These are phyloP conservation scores for Candida buenavistaensis DNA, from an alignment of 1,139 yeast genomes.

Conservation along the genomic window DNA sequence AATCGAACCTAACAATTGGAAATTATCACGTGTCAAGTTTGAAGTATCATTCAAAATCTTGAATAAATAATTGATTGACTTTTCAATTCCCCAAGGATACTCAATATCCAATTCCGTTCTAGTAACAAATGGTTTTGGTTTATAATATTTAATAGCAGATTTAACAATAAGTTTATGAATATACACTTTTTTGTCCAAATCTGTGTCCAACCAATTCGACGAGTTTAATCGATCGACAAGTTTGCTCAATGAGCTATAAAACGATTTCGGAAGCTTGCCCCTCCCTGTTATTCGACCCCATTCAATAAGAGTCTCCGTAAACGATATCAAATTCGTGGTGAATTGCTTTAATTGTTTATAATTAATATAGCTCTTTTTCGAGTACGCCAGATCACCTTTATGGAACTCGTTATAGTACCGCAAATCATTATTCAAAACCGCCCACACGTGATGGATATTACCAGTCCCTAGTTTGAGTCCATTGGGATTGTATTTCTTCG, in stretches of 20 bases:
- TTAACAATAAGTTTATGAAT: slow-evolving; percentile 29
- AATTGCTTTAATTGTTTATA: slow-evolving; percentile 9
- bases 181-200: slow-evolving; percentile 14
- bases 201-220: slow-evolving; percentile 26
- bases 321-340: slow-evolving; percentile 9
- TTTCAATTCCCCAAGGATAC: slow-evolving; percentile 20
- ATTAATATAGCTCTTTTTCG: neutral
- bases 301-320: neutral
- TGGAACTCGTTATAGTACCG: slow-evolving; percentile 37
- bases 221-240: slow-evolving; percentile 24
- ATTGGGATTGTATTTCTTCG: slow-evolving; percentile 19
- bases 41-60: slow-evolving; percentile 17
- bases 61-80: slow-evolving; percentile 25
- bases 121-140: slow-evolving; percentile 20
- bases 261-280: slow-evolving; percentile 6
- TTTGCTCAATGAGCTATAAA: slow-evolving; percentile 13
- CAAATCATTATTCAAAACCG: slow-evolving; percentile 34
- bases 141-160: slow-evolving; percentile 32
- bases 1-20: slow-evolving; percentile 20
- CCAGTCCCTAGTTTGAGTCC: slow-evolving; percentile 21
- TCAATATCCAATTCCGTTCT: slow-evolving; percentile 10
- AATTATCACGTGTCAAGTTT: slow-evolving; percentile 18
- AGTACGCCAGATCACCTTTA: slow-evolving; percentile 17
- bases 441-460: slow-evolving; percentile 31
- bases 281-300: slow-evolving; percentile 2